Conservation (phyloP, 495 filamentous ascomycete species). For the Pseudevernia furfuracea region DNA sequence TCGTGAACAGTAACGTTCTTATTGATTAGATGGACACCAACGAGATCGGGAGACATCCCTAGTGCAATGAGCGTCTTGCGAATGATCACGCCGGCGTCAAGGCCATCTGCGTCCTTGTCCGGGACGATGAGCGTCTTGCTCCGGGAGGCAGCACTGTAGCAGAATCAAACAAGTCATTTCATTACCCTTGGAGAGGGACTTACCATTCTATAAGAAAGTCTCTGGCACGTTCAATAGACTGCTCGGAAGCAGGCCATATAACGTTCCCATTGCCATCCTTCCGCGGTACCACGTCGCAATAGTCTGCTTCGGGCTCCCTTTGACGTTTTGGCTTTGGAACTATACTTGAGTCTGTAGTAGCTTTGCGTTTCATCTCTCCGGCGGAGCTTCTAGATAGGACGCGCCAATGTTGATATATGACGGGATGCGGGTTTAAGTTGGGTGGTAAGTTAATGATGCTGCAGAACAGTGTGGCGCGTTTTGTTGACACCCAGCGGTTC, state of each 20-base stretch:
- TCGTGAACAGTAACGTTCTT: conserved; percentile 47
- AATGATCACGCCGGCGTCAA: conserved; percentile 51
- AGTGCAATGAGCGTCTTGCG: conserved; percentile 45
- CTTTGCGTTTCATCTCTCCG: conserved; percentile 28
- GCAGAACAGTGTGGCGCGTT: neutral
- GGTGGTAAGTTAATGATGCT: neutral
- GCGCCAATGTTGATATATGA: neutral
- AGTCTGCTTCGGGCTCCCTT: conserved; percentile 26
- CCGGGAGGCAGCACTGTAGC: conserved; percentile 24
- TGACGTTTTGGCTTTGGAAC: conserved; percentile 23
- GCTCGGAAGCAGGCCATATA: conserved; percentile 48
- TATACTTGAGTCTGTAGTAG: conserved; percentile 7
- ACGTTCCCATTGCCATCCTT: conserved; percentile 37
- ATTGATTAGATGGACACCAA: conserved; percentile 44
- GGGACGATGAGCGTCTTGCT: conserved; percentile 44
- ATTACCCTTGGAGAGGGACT: neutral
- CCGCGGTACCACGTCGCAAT: conserved; percentile 32
- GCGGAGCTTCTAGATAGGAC: neutral
- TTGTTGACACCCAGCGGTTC: neutral
- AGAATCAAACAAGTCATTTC: neutral
- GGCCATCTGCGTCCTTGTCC: conserved; percentile 56
- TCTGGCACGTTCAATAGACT: conserved; percentile 41
- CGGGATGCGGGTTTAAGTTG: neutral
- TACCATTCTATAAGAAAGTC: conserved; percentile 41
- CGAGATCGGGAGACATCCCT: conserved; percentile 38